Evolutionary conservation across 257 asterid species (phyloP).

Genomic region (Gentiana dahurica): DNA sequence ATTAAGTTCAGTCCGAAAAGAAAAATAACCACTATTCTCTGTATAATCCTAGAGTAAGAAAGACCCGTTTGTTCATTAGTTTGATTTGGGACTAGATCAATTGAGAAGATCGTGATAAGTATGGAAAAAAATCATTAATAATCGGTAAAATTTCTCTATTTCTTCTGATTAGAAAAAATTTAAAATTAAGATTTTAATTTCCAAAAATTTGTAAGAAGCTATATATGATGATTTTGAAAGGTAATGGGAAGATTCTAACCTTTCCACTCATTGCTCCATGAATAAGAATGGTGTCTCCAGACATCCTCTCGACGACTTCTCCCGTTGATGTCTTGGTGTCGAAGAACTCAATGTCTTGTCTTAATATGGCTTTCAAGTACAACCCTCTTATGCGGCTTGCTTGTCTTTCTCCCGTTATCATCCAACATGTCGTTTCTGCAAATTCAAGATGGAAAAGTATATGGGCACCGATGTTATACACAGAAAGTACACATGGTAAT

Average conservation of each 20-base stretch:
- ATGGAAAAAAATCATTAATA: too few relatives aligned
- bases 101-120: too few relatives aligned
- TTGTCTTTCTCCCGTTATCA: constrained; percentile 45
- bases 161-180: too few relatives aligned
- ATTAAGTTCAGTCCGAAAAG: too few relatives aligned
- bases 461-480: background rate
- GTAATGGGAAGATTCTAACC: constrained; percentile 13
- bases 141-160: too few relatives aligned
- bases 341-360: constrained; percentile 46
- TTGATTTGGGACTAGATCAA: too few relatives aligned
- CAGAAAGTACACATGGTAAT: background rate
- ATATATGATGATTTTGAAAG: background rate
- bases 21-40: too few relatives aligned
- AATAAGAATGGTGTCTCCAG: constrained; percentile 44
- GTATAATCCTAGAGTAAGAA: too few relatives aligned
- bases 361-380: constrained; percentile 40
- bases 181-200: too few relatives aligned
- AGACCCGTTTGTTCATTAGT: too few relatives aligned
- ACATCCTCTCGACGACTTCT: constrained; percentile 39
- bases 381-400: constrained; percentile 39
- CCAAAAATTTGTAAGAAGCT: background rate
- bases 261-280: constrained; percentile 90
- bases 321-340: constrained; percentile 45
- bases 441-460: background rate
- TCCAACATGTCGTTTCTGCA: constrained; percentile 56